A percentile compares a stretch with the other conserved stretches of the same genome.
Evolutionary conservation across 805 yeast genomes (phyloP).

Genomic region (Ogataea sp.): DNA sequence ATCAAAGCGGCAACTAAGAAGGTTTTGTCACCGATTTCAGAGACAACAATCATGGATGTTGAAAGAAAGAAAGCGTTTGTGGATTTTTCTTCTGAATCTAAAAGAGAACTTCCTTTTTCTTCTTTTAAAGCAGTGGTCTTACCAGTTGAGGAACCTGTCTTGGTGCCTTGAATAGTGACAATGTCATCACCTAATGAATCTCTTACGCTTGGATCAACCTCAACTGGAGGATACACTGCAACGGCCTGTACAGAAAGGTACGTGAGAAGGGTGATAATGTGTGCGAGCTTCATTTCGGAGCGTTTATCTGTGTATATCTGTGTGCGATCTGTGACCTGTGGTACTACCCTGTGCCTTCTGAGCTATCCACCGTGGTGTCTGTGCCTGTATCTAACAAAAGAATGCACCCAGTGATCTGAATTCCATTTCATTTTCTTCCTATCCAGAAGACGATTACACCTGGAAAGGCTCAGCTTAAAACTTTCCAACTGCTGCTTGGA

Average conservation of each 20-base stretch:
- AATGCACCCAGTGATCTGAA: no score
- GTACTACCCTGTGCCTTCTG: no score
- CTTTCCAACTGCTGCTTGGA: no score
- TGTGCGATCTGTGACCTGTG: no score
- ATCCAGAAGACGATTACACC: no score
- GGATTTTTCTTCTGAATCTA: constrained; percentile 6
- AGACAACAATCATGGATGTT: constrained; percentile 83
- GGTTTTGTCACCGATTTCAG: constrained; percentile 97
- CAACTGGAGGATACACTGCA: constrained; percentile 16
- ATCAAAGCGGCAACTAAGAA: constrained; percentile 93
- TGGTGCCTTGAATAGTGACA: constrained; percentile 11
- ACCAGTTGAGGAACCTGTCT: neutral
- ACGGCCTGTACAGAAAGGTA: constrained; percentile 4
- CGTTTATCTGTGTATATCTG: no score
- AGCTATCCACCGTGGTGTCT: no score
- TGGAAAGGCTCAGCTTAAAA: no score
- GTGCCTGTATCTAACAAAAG: no score
- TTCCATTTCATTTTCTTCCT: no score
- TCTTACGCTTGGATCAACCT: constrained; percentile 5
- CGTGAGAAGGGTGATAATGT: constrained; percentile 2
- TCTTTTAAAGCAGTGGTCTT: constrained; percentile 3
- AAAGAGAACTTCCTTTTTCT: constrained; percentile 7
- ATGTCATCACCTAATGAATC: constrained; percentile 6
- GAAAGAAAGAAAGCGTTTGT: constrained; percentile 68
- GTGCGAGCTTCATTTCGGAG: neutral